Conservation (phyloP, 2,329 filamentous ascomycete genomes). For the Venturia nashicola region DNA sequence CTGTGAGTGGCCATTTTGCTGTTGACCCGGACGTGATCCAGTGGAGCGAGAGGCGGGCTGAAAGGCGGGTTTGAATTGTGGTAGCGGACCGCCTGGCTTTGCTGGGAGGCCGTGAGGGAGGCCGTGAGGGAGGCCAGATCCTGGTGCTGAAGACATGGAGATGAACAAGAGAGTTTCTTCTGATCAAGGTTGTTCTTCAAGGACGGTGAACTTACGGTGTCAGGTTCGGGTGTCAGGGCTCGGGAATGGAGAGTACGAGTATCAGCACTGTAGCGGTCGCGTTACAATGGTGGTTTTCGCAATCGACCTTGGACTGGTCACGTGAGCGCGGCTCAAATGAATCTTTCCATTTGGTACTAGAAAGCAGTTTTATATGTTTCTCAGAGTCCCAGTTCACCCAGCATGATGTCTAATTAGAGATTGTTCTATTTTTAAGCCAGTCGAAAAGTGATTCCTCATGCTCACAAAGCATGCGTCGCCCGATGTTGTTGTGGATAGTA, state of each 20-base stretch:
- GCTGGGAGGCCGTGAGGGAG: conserved; percentile 7
- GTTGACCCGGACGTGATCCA: neutral
- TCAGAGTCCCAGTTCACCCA: too few species aligned
- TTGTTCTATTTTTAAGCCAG: too few species aligned
- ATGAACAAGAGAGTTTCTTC: neutral
- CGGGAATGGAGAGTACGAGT: too few species aligned
- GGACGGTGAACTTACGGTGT: neutral
- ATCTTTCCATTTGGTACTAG: too few species aligned
- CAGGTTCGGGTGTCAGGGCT: neutral
- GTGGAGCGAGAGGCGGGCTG: neutral
- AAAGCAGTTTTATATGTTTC: too few species aligned
- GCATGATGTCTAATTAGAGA: too few species aligned
- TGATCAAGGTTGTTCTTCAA: conserved; percentile 1
- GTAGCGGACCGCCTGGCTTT: conserved; percentile 3
- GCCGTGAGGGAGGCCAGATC: neutral
- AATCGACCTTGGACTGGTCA: too few species aligned
- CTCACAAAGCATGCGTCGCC: neutral
- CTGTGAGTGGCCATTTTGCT: neutral
- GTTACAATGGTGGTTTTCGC: too few species aligned
- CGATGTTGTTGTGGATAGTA: neutral
- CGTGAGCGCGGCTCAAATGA: too few species aligned
- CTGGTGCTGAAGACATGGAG: conserved; percentile 3
- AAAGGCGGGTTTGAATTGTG: neutral
- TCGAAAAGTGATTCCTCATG: neutral
- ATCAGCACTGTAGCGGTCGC: too few species aligned